Evolutionary conservation across 164 flowering plant species (phyloP).

Genomic region (Liriodendron chinense): DNA sequence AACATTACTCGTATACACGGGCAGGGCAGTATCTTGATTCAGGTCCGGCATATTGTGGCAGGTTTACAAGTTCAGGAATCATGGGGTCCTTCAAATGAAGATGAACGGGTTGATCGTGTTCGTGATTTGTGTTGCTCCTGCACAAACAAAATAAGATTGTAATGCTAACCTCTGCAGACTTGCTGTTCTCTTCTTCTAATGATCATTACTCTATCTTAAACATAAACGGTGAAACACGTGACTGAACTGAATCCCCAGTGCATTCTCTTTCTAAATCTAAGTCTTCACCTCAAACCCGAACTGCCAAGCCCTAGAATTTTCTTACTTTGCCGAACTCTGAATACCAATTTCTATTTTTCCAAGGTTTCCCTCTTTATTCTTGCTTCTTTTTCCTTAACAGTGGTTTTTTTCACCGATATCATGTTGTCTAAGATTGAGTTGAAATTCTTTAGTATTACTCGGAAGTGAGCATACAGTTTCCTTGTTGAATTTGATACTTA

Average conservation of each 20-base stretch:
- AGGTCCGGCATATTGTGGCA: constrained; percentile 81
- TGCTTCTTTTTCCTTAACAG: no score
- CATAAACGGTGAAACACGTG: no score
- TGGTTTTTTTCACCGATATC: no score
- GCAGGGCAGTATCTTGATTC: constrained; percentile 98
- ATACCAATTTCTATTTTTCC: no score
- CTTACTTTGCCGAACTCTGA: neutral
- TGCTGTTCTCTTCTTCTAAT: neutral
- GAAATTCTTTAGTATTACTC: no score
- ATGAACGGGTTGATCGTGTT: constrained; percentile 92
- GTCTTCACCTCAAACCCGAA: neutral
- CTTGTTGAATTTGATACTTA: no score
- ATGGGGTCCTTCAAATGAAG: constrained; percentile 71
- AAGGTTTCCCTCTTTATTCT: no score
- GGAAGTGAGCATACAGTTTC: no score
- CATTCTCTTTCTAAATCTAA: neutral
- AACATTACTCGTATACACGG: constrained; percentile 87
- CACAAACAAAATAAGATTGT: constrained; percentile 6
- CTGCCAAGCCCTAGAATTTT: neutral
- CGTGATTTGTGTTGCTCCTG: constrained; percentile 98
- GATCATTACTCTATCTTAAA: no score
- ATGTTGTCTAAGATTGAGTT: no score
- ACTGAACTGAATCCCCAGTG: neutral
- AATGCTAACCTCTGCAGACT: neutral
- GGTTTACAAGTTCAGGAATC: constrained; percentile 70